Evolutionary conservation across 495 filamentous ascomycete genomes (phyloP), one percentile per base, ranked within the genome.

Genomic region (Diplogelasinospora grovesii): DNA sequence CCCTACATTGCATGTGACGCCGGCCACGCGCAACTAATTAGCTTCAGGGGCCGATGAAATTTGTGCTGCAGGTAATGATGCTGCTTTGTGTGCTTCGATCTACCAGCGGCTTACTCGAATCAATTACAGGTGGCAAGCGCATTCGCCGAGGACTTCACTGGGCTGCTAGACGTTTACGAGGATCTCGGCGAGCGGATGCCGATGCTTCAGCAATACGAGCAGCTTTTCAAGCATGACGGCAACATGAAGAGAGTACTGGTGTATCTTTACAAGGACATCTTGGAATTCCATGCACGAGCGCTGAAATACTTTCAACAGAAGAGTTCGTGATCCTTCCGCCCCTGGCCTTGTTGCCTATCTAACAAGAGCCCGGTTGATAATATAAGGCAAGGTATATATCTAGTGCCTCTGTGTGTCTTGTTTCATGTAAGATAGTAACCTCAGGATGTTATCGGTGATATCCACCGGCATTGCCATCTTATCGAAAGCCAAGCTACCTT

Each of bases 261-360:
- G 3, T 31, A 59, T 13, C 51, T 72, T 10, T 72, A 64, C 39
- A 49, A 51, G 22, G 69, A 72, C 46, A 64, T 74, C 18, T 39
- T 71, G 9, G 52, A 59, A n/a, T 74, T 74, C 39, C 66, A 74
- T 36, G 42, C 29, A 29, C 33, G 48, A 31, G 57, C 59, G 6
- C 29, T 70, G 7, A 44, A 57, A 26, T 57, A 57, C 32, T 64
- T 61, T 26, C 38, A 48, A 25, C 14, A 23, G 11, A n/a, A n/a
- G n/a, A n/a, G n/a, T n/a, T n/a, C n/a, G n/a, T n/a, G n/a, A n/a
- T n/a, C n/a, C n/a, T n/a, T n/a, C n/a, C n/a, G n/a, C n/a, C n/a
- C n/a, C n/a, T n/a, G n/a, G n/a, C n/a, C n/a, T n/a, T n/a, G n/a
- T n/a, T n/a, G n/a, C n/a, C n/a, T n/a, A n/a, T n/a, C n/a, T n/a